These are phyloP conservation scores for Fusarium odoratissimum DNA, from an alignment of 2,329 filamentous ascomycete species.

Conservation along the genomic window DNA sequence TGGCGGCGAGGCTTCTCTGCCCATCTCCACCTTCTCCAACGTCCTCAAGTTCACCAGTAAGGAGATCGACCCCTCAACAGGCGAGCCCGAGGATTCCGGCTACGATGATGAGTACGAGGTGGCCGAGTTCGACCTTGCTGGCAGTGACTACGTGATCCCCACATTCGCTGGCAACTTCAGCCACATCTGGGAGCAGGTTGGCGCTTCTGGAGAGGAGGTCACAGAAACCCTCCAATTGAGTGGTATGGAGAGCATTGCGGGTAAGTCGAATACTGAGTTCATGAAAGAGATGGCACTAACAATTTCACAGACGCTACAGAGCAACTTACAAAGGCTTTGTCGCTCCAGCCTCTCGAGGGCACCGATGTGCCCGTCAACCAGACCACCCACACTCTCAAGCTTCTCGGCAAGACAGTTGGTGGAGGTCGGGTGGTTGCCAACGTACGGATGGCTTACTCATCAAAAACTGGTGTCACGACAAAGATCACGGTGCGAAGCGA, in stretches of 20 bases:
- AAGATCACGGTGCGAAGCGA: conserved; percentile 94
- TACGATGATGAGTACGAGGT: conserved; percentile 99
- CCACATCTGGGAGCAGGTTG: conserved; percentile 94
- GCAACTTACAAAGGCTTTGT: conserved; percentile 85
- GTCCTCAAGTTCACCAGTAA: conserved; percentile 97
- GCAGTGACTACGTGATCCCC: conserved; percentile 93
- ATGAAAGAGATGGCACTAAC: conserved; percentile 37
- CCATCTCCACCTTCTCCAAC: conserved; percentile 87
- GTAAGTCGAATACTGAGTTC: conserved; percentile 63
- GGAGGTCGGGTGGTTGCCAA: conserved; percentile 89
- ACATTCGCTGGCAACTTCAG: conserved; percentile 95
- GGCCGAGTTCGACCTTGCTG: conserved; percentile 88
- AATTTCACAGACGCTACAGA: conserved; percentile 82
- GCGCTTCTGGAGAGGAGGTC: conserved; percentile 87
- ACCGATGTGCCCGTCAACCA: conserved; percentile 90
- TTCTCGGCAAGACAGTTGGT: conserved; percentile 93
- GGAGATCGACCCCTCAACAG: conserved; percentile 95
- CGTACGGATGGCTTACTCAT: conserved; percentile 92
- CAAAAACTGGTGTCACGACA: conserved; percentile 92
- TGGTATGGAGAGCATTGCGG: conserved; percentile 90
- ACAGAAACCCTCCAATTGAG: conserved; percentile 91
- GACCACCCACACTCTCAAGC: conserved; percentile 92
- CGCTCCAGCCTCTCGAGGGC: conserved; percentile 92
- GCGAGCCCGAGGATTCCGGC: conserved; percentile 88
- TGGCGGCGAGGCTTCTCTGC: conserved; percentile 79